These are phyloP conservation scores for Magnusiomyces paraingens DNA, from an alignment of 1,139 yeast species.

Conservation along the genomic window DNA sequence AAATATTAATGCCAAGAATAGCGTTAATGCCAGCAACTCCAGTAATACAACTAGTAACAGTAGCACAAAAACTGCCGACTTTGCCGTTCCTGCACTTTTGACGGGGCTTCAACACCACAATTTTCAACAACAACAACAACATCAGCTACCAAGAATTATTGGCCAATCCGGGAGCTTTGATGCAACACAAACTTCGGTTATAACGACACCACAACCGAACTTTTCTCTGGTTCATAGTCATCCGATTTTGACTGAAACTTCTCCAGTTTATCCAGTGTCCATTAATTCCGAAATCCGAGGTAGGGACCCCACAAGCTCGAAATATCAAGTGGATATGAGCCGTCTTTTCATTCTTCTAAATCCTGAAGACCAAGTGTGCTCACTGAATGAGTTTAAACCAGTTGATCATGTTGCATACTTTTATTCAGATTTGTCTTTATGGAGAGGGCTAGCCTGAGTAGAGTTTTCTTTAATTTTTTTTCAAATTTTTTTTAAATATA, in stretches of 20 bases:
- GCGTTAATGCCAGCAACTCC: too few species aligned
- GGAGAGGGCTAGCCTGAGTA: neutral
- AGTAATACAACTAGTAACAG: too few species aligned
- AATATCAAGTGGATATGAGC: neutral
- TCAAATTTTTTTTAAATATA: neutral
- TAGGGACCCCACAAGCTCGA: too few species aligned
- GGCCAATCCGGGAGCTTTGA: too few species aligned
- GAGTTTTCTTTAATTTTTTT: neutral
- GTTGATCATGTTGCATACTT: conserved; percentile 1
- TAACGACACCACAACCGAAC: neutral
- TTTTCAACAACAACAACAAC: too few species aligned
- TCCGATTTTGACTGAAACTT: neutral
- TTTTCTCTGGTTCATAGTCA: neutral
- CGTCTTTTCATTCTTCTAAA: neutral
- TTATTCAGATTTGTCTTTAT: neutral
- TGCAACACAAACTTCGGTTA: neutral
- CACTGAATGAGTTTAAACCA: neutral
- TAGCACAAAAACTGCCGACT: too few species aligned
- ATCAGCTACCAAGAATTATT: too few species aligned
- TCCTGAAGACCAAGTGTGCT: neutral
- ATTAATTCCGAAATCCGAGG: neutral
- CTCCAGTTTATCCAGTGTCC: neutral
- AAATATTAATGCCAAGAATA: too few species aligned
- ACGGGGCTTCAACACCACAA: too few species aligned
- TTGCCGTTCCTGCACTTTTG: too few species aligned